These are phyloP conservation scores for Sporothrix brasiliensis DNA, from an alignment of 2,329 filamentous ascomycete genomes.

Conservation along the genomic window DNA sequence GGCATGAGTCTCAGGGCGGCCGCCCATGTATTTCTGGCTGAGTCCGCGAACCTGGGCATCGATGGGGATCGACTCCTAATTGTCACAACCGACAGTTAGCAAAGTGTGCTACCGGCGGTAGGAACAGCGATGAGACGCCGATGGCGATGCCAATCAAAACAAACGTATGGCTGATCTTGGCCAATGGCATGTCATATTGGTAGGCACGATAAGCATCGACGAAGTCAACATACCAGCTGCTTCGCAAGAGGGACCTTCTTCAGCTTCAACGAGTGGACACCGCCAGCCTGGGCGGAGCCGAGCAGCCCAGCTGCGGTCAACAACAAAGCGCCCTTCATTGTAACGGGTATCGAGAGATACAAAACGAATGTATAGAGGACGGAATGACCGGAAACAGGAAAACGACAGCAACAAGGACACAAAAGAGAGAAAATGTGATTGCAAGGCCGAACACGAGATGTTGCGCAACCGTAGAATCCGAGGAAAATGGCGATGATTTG, in stretches of 20 bases:
- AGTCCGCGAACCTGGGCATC: slow-evolving; percentile 79
- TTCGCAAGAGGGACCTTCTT: slow-evolving; percentile 93
- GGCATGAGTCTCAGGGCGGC: slow-evolving; percentile 68
- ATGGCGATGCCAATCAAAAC: slow-evolving; percentile 9
- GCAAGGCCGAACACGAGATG: slow-evolving; percentile 24
- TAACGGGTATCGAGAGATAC: slow-evolving; percentile 42
- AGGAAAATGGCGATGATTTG: slow-evolving; percentile 20
- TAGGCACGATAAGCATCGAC: not conserved
- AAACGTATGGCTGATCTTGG: slow-evolving; percentile 6
- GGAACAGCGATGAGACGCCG: slow-evolving; percentile 7
- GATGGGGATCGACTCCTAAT: slow-evolving; percentile 74
- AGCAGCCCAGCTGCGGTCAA: slow-evolving; percentile 74
- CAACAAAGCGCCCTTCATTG: slow-evolving; percentile 85
- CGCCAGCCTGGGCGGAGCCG: slow-evolving; percentile 74
- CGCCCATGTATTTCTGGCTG: slow-evolving; percentile 94
- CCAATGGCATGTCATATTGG: no score
- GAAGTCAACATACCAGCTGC: slow-evolving; percentile 71
- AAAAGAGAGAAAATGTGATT: slow-evolving; percentile 17
- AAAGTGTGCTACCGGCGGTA: not conserved
- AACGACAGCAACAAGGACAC: slow-evolving; percentile 15
- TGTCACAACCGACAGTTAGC: not conserved
- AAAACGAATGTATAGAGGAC: not conserved
- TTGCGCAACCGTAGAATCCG: slow-evolving; percentile 27
- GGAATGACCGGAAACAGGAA: not conserved
- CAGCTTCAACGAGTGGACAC: slow-evolving; percentile 93